A percentile compares a stretch with the other conserved stretches of the same genome.
Conservation (phyloP, 495 filamentous ascomycete species). For the Xylaria venustula region DNA sequence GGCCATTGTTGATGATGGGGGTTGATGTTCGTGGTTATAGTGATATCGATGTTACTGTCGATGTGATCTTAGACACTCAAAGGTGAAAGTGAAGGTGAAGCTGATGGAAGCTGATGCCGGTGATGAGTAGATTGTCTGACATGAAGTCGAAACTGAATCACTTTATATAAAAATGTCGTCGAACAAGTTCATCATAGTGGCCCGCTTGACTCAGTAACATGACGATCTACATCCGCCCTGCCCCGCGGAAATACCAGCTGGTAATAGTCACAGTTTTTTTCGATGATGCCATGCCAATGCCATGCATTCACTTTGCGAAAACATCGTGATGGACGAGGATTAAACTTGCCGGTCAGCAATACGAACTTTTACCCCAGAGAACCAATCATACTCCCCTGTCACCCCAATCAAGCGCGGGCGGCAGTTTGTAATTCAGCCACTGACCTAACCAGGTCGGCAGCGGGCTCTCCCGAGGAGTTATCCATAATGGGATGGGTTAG, state of each 20-base stretch:
- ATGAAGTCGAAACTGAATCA: background rate
- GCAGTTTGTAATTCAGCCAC: background rate
- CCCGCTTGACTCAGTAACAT: too few relatives aligned
- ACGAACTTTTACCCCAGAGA: slow-evolving; percentile 1
- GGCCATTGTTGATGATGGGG: background rate
- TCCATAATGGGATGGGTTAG: background rate
- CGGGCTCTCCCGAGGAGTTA: too few relatives aligned
- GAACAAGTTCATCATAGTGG: too few relatives aligned
- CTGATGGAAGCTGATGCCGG: background rate
- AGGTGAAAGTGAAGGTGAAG: too few relatives aligned
- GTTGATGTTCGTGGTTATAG: background rate
- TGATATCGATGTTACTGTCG: background rate
- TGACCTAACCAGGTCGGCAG: too few relatives aligned
- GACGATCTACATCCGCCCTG: slow-evolving; percentile 1
- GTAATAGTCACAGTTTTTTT: background rate
- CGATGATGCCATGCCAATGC: background rate
- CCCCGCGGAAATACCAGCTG: background rate
- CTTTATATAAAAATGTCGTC: too few relatives aligned
- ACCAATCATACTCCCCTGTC: slow-evolving; percentile 5
- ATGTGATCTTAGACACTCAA: too few relatives aligned
- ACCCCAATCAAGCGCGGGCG: background rate
- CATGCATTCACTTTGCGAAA: background rate
- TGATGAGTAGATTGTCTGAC: background rate
- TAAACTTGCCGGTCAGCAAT: background rate
- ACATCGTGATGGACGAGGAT: background rate